Percentiles rank a stretch among this genome's conserved stretches.
phyloP scores from a whole-genome alignment of 139 green algal genomes.

The Ettlia oleoabundans region DNA sequence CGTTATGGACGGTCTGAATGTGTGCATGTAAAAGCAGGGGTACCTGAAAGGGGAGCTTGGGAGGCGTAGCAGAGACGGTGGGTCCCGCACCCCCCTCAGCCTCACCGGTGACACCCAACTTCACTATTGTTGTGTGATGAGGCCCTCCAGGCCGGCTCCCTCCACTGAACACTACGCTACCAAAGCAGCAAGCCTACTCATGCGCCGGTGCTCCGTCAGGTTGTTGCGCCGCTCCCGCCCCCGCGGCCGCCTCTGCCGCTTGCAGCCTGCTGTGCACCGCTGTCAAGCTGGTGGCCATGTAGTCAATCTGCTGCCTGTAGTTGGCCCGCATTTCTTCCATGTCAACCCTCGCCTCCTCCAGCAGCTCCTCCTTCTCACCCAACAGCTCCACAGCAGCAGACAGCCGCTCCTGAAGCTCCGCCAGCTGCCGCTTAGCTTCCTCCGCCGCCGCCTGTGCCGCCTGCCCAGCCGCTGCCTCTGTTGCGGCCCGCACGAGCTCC shows the following conservation, averaged over 20 bases:
- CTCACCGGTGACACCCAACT: too few relatives aligned
- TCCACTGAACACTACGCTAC: too few relatives aligned
- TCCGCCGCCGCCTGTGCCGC: slow-evolving; percentile 24
- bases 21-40: too few relatives aligned
- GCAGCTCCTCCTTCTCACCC: slow-evolving; percentile 80
- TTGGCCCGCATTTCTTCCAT: slow-evolving; percentile 84
- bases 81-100: too few relatives aligned
- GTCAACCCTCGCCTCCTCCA: slow-evolving; percentile 90
- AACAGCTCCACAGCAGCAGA: slow-evolving; percentile 85
- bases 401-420: slow-evolving; percentile 63
- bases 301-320: slow-evolving; percentile 90
- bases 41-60: too few relatives aligned
- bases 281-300: slow-evolving; percentile 47
- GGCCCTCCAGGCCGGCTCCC: too few relatives aligned
- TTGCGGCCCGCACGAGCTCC: slow-evolving; percentile 79
- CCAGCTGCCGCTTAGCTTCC: slow-evolving; percentile 13
- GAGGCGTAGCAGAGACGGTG: too few relatives aligned
- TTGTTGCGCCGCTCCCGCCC: too few relatives aligned
- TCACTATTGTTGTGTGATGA: too few relatives aligned
- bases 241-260: neutral
- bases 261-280: slow-evolving; percentile 34
- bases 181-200: too few relatives aligned
- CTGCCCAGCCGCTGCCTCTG: slow-evolving; percentile 51
- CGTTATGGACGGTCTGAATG: too few relatives aligned
- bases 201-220: too few relatives aligned